These are phyloP conservation scores for Yamadazyma paraphyllophila DNA, from an alignment of 805 yeast genomes.

Conservation along the genomic window DNA sequence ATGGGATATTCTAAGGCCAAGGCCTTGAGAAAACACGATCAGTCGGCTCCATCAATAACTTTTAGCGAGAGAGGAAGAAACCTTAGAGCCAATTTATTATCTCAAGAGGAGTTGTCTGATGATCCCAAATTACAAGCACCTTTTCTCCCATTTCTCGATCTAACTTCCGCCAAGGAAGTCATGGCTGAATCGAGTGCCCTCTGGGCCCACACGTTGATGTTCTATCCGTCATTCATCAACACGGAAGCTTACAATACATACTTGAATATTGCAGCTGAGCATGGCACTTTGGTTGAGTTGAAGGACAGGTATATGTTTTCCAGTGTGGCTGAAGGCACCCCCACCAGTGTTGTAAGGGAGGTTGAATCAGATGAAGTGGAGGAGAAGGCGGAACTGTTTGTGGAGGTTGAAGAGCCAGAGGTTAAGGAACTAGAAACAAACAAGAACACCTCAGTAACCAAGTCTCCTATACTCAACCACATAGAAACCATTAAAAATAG, in stretches of 20 bases:
- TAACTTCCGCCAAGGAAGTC: conserved; percentile 42
- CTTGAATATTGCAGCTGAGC: conserved; percentile 44
- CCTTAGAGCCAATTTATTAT: conserved; percentile 47
- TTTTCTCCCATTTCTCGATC: conserved; percentile 57
- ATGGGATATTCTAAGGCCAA: conserved; percentile 45
- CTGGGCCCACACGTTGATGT: conserved; percentile 53
- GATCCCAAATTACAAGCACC: conserved; percentile 47
- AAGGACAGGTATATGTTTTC: conserved; percentile 28
- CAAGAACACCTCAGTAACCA: conserved; percentile 8
- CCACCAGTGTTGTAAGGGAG: conserved; percentile 7
- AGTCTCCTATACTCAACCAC: conserved; percentile 11
- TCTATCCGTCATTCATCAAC: conserved; percentile 44
- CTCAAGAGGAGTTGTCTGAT: conserved; percentile 21
- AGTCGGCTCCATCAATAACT: conserved; percentile 31
- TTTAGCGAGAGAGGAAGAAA: conserved; percentile 45
- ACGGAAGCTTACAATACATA: conserved; percentile 47
- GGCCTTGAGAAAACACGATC: conserved; percentile 15
- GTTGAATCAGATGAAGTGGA: conserved; percentile 16
- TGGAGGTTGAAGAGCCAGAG: conserved; percentile 8
- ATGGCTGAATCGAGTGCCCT: conserved; percentile 77
- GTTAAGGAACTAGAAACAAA: conserved; percentile 13
- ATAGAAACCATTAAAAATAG: conserved; percentile 3
- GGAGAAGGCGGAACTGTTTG: conserved; percentile 2
- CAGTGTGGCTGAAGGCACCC: conserved; percentile 7
- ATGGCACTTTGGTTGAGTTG: conserved; percentile 34